These are phyloP conservation scores for Trifolium repens DNA, from an alignment of 306 rosid species.

Conservation along the genomic window DNA sequence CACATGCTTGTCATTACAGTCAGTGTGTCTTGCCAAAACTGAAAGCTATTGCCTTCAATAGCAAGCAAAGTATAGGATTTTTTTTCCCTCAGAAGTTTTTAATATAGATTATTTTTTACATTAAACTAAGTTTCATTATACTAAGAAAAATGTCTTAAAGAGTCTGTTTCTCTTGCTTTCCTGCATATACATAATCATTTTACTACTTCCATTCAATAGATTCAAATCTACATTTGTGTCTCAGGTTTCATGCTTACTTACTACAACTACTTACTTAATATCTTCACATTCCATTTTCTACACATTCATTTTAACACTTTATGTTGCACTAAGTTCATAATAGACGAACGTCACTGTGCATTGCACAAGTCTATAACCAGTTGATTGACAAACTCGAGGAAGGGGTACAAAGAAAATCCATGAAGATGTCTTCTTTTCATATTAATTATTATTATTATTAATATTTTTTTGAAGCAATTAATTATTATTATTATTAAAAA, in stretches of 20 bases:
- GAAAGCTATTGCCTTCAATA: neutral
- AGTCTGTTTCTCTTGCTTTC: conserved; percentile 32
- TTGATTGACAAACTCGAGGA: conserved; percentile 17
- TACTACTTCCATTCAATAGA: neutral
- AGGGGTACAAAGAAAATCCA: conserved; percentile 24
- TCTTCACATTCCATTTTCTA: neutral
- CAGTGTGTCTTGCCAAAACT: neutral
- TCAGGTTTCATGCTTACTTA: neutral
- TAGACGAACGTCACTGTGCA: neutral
- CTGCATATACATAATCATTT: conserved; percentile 1
- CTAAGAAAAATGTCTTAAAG: neutral
- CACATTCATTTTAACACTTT: too few relatives aligned
- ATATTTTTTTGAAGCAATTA: too few relatives aligned
- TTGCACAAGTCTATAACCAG: neutral
- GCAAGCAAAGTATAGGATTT: neutral
- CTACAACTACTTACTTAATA: neutral
- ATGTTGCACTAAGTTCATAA: neutral
- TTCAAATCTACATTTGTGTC: neutral
- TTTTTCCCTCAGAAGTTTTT: neutral
- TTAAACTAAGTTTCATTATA: neutral
- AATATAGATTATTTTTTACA: neutral
- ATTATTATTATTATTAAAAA: too few relatives aligned
- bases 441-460: too few relatives aligned
- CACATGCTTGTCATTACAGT: neutral
- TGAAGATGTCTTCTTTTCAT: conserved; percentile 32